phyloP scores from a whole-genome alignment of 1,284 basidiomycete genomes.

The Trichosporon asahii region DNA sequence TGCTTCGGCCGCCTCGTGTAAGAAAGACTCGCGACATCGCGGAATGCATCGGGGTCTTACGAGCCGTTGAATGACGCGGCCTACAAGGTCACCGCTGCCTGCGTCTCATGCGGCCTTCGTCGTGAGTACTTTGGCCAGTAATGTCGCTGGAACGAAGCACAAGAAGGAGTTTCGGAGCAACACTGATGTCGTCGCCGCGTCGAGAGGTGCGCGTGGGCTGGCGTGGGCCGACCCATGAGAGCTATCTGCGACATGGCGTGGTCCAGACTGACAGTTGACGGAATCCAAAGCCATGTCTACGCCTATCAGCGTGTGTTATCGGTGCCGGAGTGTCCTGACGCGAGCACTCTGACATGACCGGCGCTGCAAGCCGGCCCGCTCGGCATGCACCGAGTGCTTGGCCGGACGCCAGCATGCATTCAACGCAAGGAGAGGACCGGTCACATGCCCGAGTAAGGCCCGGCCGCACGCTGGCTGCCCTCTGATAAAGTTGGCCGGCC shows the following conservation, averaged over 20 bases:
- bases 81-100: too few relatives aligned
- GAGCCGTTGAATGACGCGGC: too few relatives aligned
- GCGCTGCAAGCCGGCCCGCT: not conserved
- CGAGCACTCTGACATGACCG: not conserved
- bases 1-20: too few relatives aligned
- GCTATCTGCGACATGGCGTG: not conserved
- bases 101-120: too few relatives aligned
- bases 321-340: not conserved
- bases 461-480: not conserved
- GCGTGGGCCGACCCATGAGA: not conserved
- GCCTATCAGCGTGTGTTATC: not conserved
- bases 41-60: too few relatives aligned
- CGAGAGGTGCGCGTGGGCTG: too few relatives aligned
- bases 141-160: not conserved
- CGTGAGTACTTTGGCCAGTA: not conserved
- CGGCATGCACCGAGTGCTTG: not conserved
- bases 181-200: not conserved
- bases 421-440: not conserved
- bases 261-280: too few relatives aligned
- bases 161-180: not conserved
- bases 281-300: not conserved
- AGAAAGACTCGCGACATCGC: too few relatives aligned
- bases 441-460: not conserved
- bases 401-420: not conserved
- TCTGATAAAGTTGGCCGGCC: not conserved